Conservation (phyloP, 2,329 filamentous ascomycete genomes). For the Fusarium ramigenum region DNA sequence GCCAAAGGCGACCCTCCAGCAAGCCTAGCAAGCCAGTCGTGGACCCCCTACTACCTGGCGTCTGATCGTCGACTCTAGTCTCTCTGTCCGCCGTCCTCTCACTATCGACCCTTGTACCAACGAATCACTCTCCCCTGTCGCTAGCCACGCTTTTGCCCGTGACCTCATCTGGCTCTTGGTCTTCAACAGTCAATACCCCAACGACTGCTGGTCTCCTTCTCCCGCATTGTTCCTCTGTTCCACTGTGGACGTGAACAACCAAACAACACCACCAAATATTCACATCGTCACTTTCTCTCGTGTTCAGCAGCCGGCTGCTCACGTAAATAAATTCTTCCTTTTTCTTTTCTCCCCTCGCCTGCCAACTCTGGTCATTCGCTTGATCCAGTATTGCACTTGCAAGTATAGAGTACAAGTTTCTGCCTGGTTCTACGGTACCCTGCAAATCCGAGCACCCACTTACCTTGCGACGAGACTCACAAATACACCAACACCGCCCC, state of each 20-base stretch:
- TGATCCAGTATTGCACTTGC: slow-evolving; percentile 36
- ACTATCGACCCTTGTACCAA: slow-evolving; percentile 25
- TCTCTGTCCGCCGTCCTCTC: slow-evolving; percentile 24
- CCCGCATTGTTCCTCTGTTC: slow-evolving; percentile 43
- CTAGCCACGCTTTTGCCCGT: slow-evolving; percentile 39
- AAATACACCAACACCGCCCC: slow-evolving; percentile 40
- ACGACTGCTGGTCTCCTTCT: slow-evolving; percentile 34
- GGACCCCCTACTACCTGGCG: slow-evolving; percentile 39
- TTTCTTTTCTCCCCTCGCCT: neutral
- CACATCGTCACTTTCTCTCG: slow-evolving; percentile 33
- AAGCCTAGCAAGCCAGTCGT: slow-evolving; percentile 13
- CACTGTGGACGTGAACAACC: slow-evolving; percentile 42
- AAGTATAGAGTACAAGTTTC: slow-evolving; percentile 38
- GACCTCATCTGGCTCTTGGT: slow-evolving; percentile 43
- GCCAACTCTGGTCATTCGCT: slow-evolving; percentile 39
- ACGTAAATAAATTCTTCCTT: slow-evolving; percentile 33
- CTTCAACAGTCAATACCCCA: slow-evolving; percentile 42
- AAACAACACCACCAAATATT: slow-evolving; percentile 34
- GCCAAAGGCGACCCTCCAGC: slow-evolving; percentile 32
- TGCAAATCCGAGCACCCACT: slow-evolving; percentile 39
- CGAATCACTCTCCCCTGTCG: slow-evolving; percentile 39
- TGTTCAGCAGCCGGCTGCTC: slow-evolving; percentile 46
- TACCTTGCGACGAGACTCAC: slow-evolving; percentile 38
- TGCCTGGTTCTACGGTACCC: slow-evolving; percentile 41
- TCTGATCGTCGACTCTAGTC: slow-evolving; percentile 43